Conservation (phyloP, 1,284 basidiomycete species). For the Malassezia yamatoensis region DNA sequence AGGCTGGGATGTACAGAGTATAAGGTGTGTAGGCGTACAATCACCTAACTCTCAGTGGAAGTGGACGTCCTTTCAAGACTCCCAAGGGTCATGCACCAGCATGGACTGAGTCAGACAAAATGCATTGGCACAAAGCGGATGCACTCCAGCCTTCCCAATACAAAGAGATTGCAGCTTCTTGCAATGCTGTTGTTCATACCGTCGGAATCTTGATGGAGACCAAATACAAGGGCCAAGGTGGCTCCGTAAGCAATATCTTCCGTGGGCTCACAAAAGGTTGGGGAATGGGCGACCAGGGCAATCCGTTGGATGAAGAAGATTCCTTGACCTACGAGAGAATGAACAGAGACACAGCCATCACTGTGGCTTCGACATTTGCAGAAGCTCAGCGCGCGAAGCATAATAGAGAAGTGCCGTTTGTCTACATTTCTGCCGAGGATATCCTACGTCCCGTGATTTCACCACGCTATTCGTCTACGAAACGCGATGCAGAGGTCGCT, state of each 20-base stretch:
- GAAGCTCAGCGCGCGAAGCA: background rate
- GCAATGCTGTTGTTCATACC: slow-evolving; percentile 78
- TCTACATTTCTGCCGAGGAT: slow-evolving; percentile 90
- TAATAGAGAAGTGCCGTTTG: slow-evolving; percentile 57
- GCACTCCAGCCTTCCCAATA: slow-evolving; percentile 69
- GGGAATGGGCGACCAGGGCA: slow-evolving; percentile 50
- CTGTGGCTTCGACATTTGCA: slow-evolving; percentile 45
- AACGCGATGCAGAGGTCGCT: slow-evolving; percentile 71
- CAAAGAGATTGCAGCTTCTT: slow-evolving; percentile 58
- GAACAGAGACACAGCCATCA: slow-evolving; percentile 64
- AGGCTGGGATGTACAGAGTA: slow-evolving; percentile 75
- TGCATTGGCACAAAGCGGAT: slow-evolving; percentile 41
- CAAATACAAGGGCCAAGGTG: slow-evolving; percentile 58
- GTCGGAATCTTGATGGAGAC: slow-evolving; percentile 81
- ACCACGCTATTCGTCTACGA: slow-evolving; percentile 72
- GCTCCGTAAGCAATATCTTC: slow-evolving; percentile 44
- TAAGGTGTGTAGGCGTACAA: slow-evolving; percentile 57
- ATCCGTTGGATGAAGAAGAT: slow-evolving; percentile 29
- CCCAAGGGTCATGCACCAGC: slow-evolving; percentile 70
- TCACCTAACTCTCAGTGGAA: slow-evolving; percentile 55
- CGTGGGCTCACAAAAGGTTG: slow-evolving; percentile 36
- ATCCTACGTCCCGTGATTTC: slow-evolving; percentile 77
- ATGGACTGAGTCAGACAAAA: slow-evolving; percentile 57
- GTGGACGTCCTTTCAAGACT: slow-evolving; percentile 72
- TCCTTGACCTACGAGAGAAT: slow-evolving; percentile 60